These are phyloP conservation scores for Selenicereus undatus DNA, from an alignment of 148 eudicot species.

Conservation along the genomic window DNA sequence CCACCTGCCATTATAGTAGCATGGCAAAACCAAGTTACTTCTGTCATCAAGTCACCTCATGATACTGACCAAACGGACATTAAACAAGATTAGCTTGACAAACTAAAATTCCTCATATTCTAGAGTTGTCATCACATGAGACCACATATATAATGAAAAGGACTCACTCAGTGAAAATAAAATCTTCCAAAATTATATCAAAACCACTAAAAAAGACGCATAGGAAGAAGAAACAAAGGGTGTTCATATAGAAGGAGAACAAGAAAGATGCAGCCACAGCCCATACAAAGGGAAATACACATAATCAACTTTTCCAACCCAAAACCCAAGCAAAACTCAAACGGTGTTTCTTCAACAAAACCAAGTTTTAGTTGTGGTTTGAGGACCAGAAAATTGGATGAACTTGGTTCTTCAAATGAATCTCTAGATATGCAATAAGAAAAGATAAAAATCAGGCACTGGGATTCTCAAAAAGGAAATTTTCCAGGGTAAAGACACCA, in stretches of 20 bases:
- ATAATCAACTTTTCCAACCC: too few species aligned
- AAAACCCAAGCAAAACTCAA: constrained; percentile 10
- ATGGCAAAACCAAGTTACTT: constrained; percentile 1
- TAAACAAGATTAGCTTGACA: not conserved
- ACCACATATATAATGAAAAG: too few species aligned
- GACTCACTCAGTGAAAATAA: too few species aligned
- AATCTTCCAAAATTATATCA: too few species aligned
- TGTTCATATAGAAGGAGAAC: too few species aligned
- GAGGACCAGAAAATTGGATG: constrained; percentile 18
- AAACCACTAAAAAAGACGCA: too few species aligned
- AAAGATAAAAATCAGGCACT: constrained; percentile 33
- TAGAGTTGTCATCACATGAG: too few species aligned
- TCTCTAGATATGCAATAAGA: constrained; percentile 29
- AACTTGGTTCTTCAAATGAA: constrained; percentile 13
- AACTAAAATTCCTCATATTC: not conserved
- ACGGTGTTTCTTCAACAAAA: not conserved
- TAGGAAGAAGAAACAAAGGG: too few species aligned
- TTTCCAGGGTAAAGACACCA: constrained; percentile 24
- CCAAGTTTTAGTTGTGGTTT: constrained; percentile 21
- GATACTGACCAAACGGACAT: not conserved
- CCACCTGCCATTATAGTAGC: constrained; percentile 1
- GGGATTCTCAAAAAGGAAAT: constrained; percentile 29
- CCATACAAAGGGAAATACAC: too few species aligned
- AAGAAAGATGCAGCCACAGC: too few species aligned
- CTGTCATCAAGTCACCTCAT: not conserved